Evolutionary conservation across 495 filamentous ascomycete species (phyloP).

Genomic region (Lasiosphaeris hirsuta): DNA sequence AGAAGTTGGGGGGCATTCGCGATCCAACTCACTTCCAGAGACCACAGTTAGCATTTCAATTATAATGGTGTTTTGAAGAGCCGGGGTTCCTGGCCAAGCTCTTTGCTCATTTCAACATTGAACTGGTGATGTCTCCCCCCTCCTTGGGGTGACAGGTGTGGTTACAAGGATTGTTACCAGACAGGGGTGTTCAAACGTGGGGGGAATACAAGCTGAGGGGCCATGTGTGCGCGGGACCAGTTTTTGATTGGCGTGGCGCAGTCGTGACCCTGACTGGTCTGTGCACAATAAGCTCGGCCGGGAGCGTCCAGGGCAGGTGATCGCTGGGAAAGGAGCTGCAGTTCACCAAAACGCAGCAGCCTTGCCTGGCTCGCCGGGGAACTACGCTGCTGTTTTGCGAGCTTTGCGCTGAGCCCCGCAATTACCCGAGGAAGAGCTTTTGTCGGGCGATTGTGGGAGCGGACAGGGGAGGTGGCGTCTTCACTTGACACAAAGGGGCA

Average conservation of each 20-base stretch:
- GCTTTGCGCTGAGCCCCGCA: neutral
- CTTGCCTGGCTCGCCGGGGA: no score
- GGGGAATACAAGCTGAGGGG: neutral
- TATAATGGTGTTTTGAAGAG: no score
- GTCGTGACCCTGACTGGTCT: neutral
- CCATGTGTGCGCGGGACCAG: constrained; percentile 4
- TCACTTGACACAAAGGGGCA: no score
- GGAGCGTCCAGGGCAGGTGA: constrained; percentile 5
- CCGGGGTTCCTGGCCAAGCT: neutral
- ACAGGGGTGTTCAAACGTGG: constrained; percentile 4
- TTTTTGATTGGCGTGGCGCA: neutral
- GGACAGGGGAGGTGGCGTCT: no score
- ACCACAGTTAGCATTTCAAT: no score
- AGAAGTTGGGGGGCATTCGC: no score
- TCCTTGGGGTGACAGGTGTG: constrained; percentile 5
- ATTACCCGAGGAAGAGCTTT: constrained; percentile 3
- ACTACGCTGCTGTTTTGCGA: no score
- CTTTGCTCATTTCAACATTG: neutral
- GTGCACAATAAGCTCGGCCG: neutral
- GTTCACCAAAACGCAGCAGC: no score
- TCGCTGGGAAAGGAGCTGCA: no score
- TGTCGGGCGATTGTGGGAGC: constrained; percentile 1
- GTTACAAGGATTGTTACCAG: neutral
- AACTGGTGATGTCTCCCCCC: constrained; percentile 2
- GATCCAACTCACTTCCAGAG: no score